Evolutionary conservation across 768 basidiomycete genomes (phyloP).

Genomic region (Tubosaeta sp.): DNA sequence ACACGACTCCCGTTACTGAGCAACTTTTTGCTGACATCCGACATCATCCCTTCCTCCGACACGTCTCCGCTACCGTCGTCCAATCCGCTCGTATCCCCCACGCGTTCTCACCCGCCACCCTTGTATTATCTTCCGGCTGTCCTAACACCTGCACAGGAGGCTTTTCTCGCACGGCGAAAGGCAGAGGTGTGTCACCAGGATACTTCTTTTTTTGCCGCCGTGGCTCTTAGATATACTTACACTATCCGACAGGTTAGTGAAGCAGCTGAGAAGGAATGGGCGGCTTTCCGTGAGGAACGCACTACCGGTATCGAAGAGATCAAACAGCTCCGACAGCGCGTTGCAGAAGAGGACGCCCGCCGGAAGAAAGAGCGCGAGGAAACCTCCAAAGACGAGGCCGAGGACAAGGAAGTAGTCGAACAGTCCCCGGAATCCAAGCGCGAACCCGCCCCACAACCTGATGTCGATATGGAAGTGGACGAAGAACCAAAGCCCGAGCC

Average conservation of each 20-base stretch:
- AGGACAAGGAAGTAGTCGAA: slow-evolving; percentile 35
- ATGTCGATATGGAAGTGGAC: slow-evolving; percentile 34
- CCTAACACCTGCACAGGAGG: slow-evolving; percentile 65
- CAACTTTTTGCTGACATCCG: slow-evolving; percentile 74
- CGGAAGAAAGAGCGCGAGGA: slow-evolving; percentile 39
- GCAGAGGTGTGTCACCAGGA: slow-evolving; percentile 45
- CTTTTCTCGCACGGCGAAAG: slow-evolving; percentile 59
- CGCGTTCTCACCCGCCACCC: slow-evolving; percentile 69
- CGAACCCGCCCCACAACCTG: slow-evolving; percentile 19
- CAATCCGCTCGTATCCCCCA: slow-evolving; percentile 43
- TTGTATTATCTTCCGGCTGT: slow-evolving; percentile 73
- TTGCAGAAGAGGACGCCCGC: slow-evolving; percentile 60
- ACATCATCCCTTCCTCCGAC: slow-evolving; percentile 47
- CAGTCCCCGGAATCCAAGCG: slow-evolving; percentile 16
- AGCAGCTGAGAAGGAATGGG: slow-evolving; percentile 68
- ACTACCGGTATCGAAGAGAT: slow-evolving; percentile 57
- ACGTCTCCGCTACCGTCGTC: slow-evolving; percentile 26
- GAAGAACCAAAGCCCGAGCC: slow-evolving; percentile 31
- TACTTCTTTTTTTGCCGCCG: background rate
- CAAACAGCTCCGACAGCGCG: slow-evolving; percentile 54
- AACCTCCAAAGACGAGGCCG: slow-evolving; percentile 28
- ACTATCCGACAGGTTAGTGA: slow-evolving; percentile 45
- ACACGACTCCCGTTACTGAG: slow-evolving; percentile 68
- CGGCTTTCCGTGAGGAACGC: slow-evolving; percentile 58
- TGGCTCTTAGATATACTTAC: background rate